Evolutionary conservation across 192 early-diverging fungal genomes (phyloP), one percentile per base, ranked within the genome.

Genomic region (Mortierella alpina): DNA sequence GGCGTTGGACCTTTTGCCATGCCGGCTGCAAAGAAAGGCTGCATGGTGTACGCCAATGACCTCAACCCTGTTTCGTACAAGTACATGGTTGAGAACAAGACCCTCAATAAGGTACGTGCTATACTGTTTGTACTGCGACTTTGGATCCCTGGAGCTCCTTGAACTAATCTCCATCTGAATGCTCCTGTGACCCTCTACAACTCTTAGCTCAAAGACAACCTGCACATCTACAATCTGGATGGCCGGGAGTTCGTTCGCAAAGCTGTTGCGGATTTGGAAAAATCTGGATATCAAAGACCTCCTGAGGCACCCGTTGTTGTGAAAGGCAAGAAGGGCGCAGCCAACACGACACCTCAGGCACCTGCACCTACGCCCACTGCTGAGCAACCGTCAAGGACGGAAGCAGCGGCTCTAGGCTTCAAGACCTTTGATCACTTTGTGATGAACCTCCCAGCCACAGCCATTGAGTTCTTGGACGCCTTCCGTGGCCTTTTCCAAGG

Each of bases 1-100:
- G 98, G 98, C n/a, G 95, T 98, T 2, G 98, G 95, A 0, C 98
- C 98, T 15, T 99, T 98, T 86, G 95, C 96, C 0, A 58, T 99
- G 17, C 97, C 98, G 20, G 96, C 97, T 0, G 95, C 94, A 1
- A 95, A 93, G 82, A 88, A 87, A 23, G 91, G 90, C 5, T 91
- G 91, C 20, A 81, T 89, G 53, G 97, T 99, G 10, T 98, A 96
- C 88, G 96, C 96, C 23, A 99, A 99, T 83, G 98, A 99, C 73
- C 83, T 99, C 62, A 99, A 99, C 82, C 98, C 98, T 14, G 85
- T 84, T 10, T 97, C 96, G 7, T 95, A 89, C 76, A 87, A 90
- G 49, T 95, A 89, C 68, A 75, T 99, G 63, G 50, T 81, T 45
- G 90, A 95, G 64, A 99, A 99, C 81, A 89, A 93, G n/a, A 66